A percentile compares a stretch with the other conserved stretches of the same genome.
These are phyloP conservation scores for Linnemannia schmuckeri DNA, from an alignment of 192 early-diverging fungal genomes.

Conservation along the genomic window DNA sequence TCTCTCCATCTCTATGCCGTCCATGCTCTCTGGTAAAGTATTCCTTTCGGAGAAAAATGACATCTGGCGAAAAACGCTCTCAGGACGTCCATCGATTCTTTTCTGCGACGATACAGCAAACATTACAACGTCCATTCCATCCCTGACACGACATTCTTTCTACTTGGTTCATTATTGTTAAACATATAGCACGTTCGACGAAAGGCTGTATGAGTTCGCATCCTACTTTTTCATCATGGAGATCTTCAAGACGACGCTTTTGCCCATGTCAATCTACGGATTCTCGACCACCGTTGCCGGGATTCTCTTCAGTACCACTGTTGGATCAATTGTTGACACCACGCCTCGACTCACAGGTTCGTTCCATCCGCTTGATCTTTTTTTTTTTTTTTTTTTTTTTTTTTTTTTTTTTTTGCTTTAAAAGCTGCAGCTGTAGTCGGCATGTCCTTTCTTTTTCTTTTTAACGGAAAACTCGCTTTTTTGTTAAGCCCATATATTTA, in stretches of 20 bases:
- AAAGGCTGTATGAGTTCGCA: conserved; percentile 55
- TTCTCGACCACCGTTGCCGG: conserved; percentile 51
- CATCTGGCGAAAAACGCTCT: background rate
- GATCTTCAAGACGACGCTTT: conserved; percentile 49
- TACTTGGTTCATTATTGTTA: background rate
- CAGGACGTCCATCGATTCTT: background rate
- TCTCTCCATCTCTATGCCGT: conserved; percentile 26
- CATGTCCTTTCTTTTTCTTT: background rate
- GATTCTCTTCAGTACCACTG: conserved; percentile 42
- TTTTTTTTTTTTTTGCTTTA: background rate
- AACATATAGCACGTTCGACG: conserved; percentile 37
- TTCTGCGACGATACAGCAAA: background rate
- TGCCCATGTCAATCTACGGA: conserved; percentile 52
- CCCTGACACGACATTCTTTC: background rate
- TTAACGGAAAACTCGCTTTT: background rate
- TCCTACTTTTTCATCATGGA: conserved; percentile 57
- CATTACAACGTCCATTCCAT: background rate
- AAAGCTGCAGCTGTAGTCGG: too few species aligned
- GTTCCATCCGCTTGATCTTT: background rate
- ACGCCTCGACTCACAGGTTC: conserved; percentile 35
- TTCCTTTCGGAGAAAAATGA: background rate
- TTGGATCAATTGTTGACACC: conserved; percentile 44
- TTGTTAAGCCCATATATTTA: background rate
- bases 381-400: background rate
- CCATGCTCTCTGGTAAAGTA: conserved; percentile 40